Percentiles rank a stretch among this genome's conserved stretches.
Evolutionary conservation across 352 stramenopile genomes (phyloP).

Genomic region (Phytophthora syringae): DNA sequence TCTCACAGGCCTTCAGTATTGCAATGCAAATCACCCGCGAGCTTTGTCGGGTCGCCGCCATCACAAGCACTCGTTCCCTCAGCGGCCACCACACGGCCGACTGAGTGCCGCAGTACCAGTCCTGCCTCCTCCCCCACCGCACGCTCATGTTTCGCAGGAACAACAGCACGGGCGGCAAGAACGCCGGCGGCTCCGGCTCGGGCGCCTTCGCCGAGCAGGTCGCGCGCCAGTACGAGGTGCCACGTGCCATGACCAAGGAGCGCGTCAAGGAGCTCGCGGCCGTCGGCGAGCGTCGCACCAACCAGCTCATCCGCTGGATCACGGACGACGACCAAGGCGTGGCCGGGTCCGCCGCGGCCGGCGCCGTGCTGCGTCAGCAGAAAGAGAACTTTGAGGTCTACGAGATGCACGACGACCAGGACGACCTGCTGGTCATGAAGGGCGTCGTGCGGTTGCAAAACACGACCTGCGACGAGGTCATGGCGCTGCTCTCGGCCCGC

Average conservation of each 20-base stretch:
- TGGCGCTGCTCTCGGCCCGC: slow-evolving; percentile 62
- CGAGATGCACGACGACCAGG: slow-evolving; percentile 61
- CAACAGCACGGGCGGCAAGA: slow-evolving; percentile 39
- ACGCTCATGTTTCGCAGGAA: slow-evolving; percentile 42
- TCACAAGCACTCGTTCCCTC: slow-evolving; percentile 13
- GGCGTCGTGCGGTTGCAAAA: slow-evolving; percentile 71
- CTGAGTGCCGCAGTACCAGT: slow-evolving; percentile 21
- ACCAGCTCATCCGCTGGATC: slow-evolving; percentile 70
- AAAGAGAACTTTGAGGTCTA: slow-evolving; percentile 85
- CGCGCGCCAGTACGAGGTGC: slow-evolving; percentile 62
- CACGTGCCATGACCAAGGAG: slow-evolving; percentile 49
- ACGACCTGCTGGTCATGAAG: slow-evolving; percentile 73
- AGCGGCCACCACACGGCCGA: not conserved
- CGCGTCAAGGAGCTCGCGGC: slow-evolving; percentile 48
- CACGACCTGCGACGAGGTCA: slow-evolving; percentile 73
- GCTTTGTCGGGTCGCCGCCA: slow-evolving; percentile 8
- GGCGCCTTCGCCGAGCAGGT: slow-evolving; percentile 62
- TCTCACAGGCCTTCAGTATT: slow-evolving; percentile 1
- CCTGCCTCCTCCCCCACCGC: slow-evolving; percentile 11
- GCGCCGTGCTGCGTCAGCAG: slow-evolving; percentile 65
- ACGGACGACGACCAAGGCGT: slow-evolving; percentile 67
- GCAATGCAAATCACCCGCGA: slow-evolving; percentile 24
- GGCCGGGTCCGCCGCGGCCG: slow-evolving; percentile 32
- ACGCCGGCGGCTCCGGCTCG: slow-evolving; percentile 1
- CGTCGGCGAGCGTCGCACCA: slow-evolving; percentile 56